phyloP scores from a whole-genome alignment of 2,329 filamentous ascomycete genomes.

The Lachnellula hyalina region DNA sequence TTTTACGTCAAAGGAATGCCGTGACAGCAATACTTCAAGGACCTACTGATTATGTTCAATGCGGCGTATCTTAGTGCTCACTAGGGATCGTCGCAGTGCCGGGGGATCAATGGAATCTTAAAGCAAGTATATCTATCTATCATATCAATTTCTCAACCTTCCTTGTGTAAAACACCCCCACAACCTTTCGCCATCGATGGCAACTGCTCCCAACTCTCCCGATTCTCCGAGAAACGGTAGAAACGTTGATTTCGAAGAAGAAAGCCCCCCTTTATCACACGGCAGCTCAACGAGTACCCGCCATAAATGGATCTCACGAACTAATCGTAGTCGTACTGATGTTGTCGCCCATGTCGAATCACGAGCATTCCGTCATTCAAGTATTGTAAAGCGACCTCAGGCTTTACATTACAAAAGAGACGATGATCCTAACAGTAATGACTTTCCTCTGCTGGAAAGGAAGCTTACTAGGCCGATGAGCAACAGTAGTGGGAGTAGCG shows the following conservation, averaged over 20 bases:
- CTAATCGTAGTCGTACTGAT: background rate
- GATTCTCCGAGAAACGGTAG: background rate
- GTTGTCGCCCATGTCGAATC: background rate
- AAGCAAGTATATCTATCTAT: too few species aligned
- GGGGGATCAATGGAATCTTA: too few species aligned
- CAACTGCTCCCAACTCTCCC: background rate
- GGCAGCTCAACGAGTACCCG: background rate
- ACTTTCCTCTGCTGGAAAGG: background rate
- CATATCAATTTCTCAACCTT: too few species aligned
- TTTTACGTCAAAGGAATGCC: background rate
- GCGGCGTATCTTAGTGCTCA: too few species aligned
- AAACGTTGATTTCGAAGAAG: background rate
- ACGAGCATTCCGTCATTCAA: background rate
- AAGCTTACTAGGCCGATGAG: background rate
- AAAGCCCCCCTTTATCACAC: background rate
- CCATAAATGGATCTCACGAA: background rate
- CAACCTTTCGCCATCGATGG: background rate
- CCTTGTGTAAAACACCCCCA: background rate
- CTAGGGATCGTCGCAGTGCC: too few species aligned
- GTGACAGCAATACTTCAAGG: background rate
- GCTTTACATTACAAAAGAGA: constrained; percentile 1
- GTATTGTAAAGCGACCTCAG: constrained; percentile 2
- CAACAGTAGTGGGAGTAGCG: background rate
- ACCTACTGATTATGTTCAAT: too few species aligned
- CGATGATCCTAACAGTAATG: background rate